Evolutionary conservation across 257 asterid species (phyloP).

Genomic region (Leptodermis oblonga): DNA sequence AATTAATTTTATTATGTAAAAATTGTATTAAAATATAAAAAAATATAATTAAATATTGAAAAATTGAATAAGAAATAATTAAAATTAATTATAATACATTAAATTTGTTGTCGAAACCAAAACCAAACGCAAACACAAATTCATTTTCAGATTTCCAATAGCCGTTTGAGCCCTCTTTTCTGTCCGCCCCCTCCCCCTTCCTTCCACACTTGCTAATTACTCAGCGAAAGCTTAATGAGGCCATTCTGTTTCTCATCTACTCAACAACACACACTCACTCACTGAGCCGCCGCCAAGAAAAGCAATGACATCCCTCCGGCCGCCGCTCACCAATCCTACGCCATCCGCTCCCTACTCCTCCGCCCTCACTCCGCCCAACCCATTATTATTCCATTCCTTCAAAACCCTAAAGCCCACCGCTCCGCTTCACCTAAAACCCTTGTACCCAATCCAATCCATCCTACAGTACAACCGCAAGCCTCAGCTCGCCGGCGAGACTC

Average conservation of each 20-base stretch:
- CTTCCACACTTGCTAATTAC: background rate
- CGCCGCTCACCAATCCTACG: slow-evolving; percentile 38
- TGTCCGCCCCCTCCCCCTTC: background rate
- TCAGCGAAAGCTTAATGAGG: background rate
- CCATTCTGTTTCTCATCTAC: background rate
- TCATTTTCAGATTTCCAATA: too few species aligned
- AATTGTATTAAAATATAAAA: too few species aligned
- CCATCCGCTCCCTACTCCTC: slow-evolving; percentile 35
- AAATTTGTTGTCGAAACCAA: too few species aligned
- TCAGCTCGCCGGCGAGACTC: slow-evolving; percentile 87
- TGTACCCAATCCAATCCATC: slow-evolving; percentile 37
- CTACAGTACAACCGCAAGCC: slow-evolving; percentile 99
- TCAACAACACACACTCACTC: background rate
- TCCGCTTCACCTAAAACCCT: slow-evolving; percentile 38
- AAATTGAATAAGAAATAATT: too few species aligned
- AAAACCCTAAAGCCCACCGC: slow-evolving; percentile 11
- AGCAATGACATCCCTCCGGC: slow-evolving; percentile 42
- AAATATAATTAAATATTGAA: too few species aligned
- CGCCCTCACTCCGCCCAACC: slow-evolving; percentile 20
- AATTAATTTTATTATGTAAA: too few species aligned
- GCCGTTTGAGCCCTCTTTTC: too few species aligned
- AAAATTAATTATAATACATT: too few species aligned
- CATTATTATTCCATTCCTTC: background rate
- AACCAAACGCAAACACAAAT: too few species aligned
- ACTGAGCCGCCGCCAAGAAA: background rate